Percentiles rank a stretch among this genome's conserved stretches.
Evolutionary conservation across 331 rosid species (phyloP).

Genomic region (Erythrophleum ivorense): DNA sequence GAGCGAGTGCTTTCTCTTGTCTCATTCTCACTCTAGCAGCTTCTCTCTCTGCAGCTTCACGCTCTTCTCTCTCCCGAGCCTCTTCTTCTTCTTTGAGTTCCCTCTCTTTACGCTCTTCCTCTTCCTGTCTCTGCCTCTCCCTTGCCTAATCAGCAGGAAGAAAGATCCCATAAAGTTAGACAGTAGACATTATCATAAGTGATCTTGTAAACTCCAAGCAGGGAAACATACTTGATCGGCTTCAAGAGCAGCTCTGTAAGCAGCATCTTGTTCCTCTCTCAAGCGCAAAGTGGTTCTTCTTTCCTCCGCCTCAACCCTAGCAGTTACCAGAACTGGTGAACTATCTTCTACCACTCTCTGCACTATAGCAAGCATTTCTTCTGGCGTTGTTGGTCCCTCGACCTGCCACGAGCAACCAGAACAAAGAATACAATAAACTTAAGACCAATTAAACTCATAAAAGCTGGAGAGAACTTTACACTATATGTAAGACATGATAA

Average conservation of each 20-base stretch:
- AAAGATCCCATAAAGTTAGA: too few species aligned
- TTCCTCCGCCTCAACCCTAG: slow-evolving; percentile 92
- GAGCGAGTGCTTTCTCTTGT: slow-evolving; percentile 75
- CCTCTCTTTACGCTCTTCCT: slow-evolving; percentile 86
- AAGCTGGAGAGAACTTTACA: too few species aligned
- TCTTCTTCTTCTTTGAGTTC: slow-evolving; percentile 89
- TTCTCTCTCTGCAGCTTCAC: slow-evolving; percentile 84
- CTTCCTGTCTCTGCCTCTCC: slow-evolving; percentile 82
- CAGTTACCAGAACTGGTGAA: slow-evolving; percentile 73
- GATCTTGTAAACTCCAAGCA: slow-evolving; percentile 33
- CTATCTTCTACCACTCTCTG: slow-evolving; percentile 92
- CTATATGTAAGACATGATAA: too few species aligned
- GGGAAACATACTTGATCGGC: slow-evolving; percentile 97
- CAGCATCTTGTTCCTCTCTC: slow-evolving; percentile 99
- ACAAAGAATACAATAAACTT: too few species aligned
- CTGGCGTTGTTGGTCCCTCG: slow-evolving; percentile 84
- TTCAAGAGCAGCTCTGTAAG: slow-evolving; percentile 93
- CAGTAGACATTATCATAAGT: too few species aligned
- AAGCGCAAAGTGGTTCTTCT: slow-evolving; percentile 67
- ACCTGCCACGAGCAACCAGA: too few species aligned
- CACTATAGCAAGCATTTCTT: slow-evolving; percentile 71
- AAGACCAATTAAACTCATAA: too few species aligned
- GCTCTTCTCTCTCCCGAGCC: slow-evolving; percentile 80
- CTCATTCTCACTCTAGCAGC: slow-evolving; percentile 76
- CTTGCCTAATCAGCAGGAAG: slow-evolving; percentile 89